A percentile compares a stretch with the other conserved stretches of the same genome.
phyloP scores from a whole-genome alignment of 805 yeast genomes.

The Yamadazyma insecticola region DNA sequence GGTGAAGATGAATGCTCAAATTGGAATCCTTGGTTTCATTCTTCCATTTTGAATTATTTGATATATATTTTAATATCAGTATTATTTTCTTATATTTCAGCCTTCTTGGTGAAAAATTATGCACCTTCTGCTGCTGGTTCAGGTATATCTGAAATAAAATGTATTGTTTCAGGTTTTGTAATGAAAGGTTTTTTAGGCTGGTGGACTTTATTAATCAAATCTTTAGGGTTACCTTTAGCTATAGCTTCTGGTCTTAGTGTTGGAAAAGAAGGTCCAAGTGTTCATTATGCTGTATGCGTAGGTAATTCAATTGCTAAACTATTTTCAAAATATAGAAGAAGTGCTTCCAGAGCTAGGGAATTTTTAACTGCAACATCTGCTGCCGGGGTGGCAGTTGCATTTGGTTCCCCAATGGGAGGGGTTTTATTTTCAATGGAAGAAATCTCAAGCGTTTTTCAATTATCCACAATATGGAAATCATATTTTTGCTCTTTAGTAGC shows the following conservation, averaged over 20 bases:
- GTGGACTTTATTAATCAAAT: constrained; percentile 68
- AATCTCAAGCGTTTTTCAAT: constrained; percentile 67
- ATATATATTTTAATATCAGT: constrained; percentile 58
- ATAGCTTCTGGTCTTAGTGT: constrained; percentile 91
- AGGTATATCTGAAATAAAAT: constrained; percentile 95
- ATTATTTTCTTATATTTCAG: constrained; percentile 59
- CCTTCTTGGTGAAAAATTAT: constrained; percentile 59
- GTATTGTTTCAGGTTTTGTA: constrained; percentile 86
- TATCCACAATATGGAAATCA: constrained; percentile 83
- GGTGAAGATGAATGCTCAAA: constrained; percentile 45
- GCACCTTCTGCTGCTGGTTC: constrained; percentile 96
- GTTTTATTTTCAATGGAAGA: constrained; percentile 92
- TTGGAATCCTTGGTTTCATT: constrained; percentile 67
- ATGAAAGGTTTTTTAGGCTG: constrained; percentile 72
- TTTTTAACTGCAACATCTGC: constrained; percentile 88
- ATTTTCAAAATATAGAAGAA: constrained; percentile 40
- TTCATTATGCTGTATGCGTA: constrained; percentile 96
- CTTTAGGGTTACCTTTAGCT: constrained; percentile 79
- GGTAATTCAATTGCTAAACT: constrained; percentile 71
- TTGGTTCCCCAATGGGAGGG: constrained; percentile 96
- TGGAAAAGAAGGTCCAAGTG: constrained; percentile 98
- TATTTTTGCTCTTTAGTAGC: constrained; percentile 90
- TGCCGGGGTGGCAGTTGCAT: constrained; percentile 98
- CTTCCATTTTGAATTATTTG: constrained; percentile 45
- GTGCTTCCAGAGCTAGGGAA: constrained; percentile 48